Evolutionary conservation across 1,139 yeast genomes (phyloP).

Genomic region (Arxiozyma slooffiae): DNA sequence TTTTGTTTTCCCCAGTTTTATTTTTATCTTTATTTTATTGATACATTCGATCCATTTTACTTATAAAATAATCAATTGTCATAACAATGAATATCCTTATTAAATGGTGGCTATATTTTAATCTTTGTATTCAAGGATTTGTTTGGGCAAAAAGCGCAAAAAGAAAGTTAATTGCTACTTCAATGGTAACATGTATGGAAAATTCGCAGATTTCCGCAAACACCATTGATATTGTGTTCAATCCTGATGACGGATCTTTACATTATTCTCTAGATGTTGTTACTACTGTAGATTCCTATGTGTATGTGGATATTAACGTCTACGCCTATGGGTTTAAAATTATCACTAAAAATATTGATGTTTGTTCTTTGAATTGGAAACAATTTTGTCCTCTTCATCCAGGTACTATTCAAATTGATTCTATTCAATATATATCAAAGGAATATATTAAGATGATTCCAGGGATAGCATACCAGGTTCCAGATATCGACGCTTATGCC

Average conservation of each 20-base stretch:
- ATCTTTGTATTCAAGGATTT: background rate
- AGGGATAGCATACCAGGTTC: conserved; percentile 63
- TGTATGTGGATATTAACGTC: conserved; percentile 52
- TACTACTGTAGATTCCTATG: conserved; percentile 50
- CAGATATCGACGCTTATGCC: conserved; percentile 70
- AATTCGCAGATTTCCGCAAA: conserved; percentile 55
- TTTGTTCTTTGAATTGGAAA: conserved; percentile 56
- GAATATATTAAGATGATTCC: conserved; percentile 47
- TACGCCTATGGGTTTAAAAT: conserved; percentile 70
- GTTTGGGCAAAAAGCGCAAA: conserved; percentile 22
- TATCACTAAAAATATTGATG: conserved; percentile 43
- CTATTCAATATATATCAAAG: conserved; percentile 48
- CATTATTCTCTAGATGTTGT: conserved; percentile 53
- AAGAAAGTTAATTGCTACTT: conserved; percentile 48
- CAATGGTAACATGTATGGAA: conserved; percentile 69
- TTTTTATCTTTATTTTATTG: too few relatives aligned
- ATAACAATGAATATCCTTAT: background rate
- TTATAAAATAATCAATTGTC: too few relatives aligned
- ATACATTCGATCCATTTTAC: background rate
- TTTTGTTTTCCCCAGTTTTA: too few relatives aligned
- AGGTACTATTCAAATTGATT: conserved; percentile 58
- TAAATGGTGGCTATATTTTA: background rate
- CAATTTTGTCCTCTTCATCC: conserved; percentile 75
- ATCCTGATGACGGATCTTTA: conserved; percentile 56
- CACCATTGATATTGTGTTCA: conserved; percentile 55